phyloP scores from a whole-genome alignment of 192 early-diverging fungal genomes.

The Entomortierella lignicola region DNA sequence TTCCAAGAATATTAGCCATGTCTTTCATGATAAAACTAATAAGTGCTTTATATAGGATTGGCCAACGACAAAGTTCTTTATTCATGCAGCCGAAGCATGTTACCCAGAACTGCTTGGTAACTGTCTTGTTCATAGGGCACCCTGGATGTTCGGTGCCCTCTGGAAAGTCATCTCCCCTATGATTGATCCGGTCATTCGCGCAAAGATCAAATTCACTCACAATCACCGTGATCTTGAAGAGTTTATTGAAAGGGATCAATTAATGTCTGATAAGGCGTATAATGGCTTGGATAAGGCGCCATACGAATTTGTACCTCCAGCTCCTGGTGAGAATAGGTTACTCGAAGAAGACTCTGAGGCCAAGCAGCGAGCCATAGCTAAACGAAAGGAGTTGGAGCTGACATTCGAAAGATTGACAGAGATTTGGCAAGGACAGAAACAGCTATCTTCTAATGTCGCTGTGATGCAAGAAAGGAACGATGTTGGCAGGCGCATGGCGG shows the following conservation, averaged over 20 bases:
- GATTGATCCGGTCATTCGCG: slow-evolving; percentile 90
- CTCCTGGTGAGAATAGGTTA: slow-evolving; percentile 15
- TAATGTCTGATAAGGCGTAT: slow-evolving; percentile 31
- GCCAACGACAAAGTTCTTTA: slow-evolving; percentile 78
- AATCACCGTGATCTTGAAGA: slow-evolving; percentile 65
- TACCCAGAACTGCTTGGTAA: slow-evolving; percentile 89
- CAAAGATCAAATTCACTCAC: slow-evolving; percentile 82
- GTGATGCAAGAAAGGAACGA: slow-evolving; percentile 47
- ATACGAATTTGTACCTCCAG: slow-evolving; percentile 19
- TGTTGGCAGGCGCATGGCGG: slow-evolving; percentile 35
- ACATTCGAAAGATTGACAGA: slow-evolving; percentile 48
- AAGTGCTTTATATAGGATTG: slow-evolving; percentile 66
- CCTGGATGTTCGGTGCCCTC: slow-evolving; percentile 83
- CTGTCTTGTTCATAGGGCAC: slow-evolving; percentile 84
- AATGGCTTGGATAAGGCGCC: slow-evolving; percentile 31
- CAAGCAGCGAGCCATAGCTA: slow-evolving; percentile 19
- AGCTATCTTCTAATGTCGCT: slow-evolving; percentile 35
- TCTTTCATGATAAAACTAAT: no score
- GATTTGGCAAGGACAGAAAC: slow-evolving; percentile 52
- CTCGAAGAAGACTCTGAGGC: slow-evolving; percentile 28
- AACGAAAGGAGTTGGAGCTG: slow-evolving; percentile 42
- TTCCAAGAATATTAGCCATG: no score
- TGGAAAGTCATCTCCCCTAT: slow-evolving; percentile 85
- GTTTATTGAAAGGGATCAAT: slow-evolving; percentile 63
- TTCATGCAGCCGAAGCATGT: slow-evolving; percentile 82